phyloP scores from a whole-genome alignment of 345 rosid genomes.

The Lepidium didymum region DNA sequence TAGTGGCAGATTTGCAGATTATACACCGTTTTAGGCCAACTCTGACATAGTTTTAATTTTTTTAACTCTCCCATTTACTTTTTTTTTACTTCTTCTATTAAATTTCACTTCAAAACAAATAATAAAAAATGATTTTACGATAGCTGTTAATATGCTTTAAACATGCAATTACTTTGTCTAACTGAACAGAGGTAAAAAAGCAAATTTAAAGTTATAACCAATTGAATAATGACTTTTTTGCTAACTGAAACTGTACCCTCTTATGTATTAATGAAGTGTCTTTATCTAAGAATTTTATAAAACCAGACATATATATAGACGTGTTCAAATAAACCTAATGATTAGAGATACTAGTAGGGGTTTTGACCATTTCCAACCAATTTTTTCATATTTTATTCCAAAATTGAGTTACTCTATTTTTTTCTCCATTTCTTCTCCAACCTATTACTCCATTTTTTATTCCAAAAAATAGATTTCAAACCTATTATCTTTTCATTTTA shows the following conservation, averaged over 20 bases:
- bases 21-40: constrained; percentile 33
- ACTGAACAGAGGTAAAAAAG: neutral
- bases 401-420: no score
- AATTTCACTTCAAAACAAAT: neutral
- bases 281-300: neutral
- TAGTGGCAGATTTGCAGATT: constrained; percentile 30
- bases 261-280: neutral
- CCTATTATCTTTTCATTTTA: no score
- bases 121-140: no score
- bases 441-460: no score
- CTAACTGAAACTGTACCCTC: neutral
- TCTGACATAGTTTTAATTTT: constrained; percentile 22
- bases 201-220: neutral
- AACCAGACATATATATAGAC: neutral
- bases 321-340: no score
- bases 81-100: constrained; percentile 1
- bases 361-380: no score
- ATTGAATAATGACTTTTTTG: neutral
- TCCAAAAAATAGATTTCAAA: no score
- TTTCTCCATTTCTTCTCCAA: no score
- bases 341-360: no score
- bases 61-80: constrained; percentile 18
- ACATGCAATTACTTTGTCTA: constrained; percentile 15
- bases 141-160: constrained; percentile 5
- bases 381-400: no score